Conservation (phyloP, 345 rosid species). For the Noccaea caerulescens region DNA sequence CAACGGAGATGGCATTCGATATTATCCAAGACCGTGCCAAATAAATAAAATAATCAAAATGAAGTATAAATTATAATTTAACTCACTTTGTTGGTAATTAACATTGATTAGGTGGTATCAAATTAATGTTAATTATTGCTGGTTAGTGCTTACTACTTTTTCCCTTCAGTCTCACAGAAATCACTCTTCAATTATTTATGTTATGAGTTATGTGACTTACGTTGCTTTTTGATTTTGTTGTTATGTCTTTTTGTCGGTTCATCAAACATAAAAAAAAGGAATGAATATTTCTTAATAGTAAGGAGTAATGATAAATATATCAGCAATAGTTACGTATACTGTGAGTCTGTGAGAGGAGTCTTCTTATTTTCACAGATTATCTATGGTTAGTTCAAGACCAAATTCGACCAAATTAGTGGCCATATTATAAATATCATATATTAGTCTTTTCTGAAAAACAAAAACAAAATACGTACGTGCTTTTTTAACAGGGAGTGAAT, state of each 20-base stretch:
- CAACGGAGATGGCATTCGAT: conserved; percentile 95
- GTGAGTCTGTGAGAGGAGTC: not conserved
- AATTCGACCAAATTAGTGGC: conserved; percentile 2
- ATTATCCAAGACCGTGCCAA: conserved; percentile 79
- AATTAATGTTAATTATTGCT: conserved; percentile 43
- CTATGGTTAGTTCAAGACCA: not conserved
- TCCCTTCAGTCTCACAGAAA: conserved; percentile 24
- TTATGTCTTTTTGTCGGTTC: conserved; percentile 36
- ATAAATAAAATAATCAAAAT: conserved; percentile 27
- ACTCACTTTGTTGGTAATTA: conserved; percentile 48
- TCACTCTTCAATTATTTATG: conserved; percentile 30
- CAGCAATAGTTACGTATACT: not conserved
- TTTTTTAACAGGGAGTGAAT: not conserved
- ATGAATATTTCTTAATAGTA: not conserved
- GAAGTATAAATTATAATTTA: conserved; percentile 8
- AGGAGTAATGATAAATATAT: not conserved
- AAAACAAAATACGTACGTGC: not conserved
- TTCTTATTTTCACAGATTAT: not conserved
- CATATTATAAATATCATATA: conserved; percentile 8
- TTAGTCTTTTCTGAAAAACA: not conserved
- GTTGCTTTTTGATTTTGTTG: conserved; percentile 25
- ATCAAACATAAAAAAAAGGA: conserved; percentile 8
- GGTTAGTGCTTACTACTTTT: conserved; percentile 37
- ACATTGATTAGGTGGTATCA: conserved; percentile 43
- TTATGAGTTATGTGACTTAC: not conserved